Percentiles rank a stretch among this genome's conserved stretches.
These are phyloP conservation scores for Rhizopus delemar DNA, from an alignment of 371 early-diverging fungal species.

Conservation along the genomic window DNA sequence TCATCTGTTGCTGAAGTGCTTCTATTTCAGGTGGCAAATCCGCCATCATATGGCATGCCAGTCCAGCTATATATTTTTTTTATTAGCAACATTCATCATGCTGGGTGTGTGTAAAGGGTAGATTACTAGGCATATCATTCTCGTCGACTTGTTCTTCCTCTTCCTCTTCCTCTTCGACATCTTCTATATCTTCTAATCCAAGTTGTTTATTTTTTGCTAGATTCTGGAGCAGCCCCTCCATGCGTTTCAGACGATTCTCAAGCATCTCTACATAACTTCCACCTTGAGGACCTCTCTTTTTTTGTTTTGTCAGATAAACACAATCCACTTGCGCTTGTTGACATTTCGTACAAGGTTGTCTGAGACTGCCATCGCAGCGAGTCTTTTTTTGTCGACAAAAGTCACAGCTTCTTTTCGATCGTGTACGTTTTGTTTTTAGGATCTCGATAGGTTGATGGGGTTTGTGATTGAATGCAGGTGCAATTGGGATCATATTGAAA, in stretches of 20 bases:
- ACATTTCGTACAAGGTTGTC: slow-evolving; percentile 41
- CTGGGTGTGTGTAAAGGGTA: not conserved
- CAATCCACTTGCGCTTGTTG: slow-evolving; percentile 25
- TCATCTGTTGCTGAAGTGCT: slow-evolving; percentile 20
- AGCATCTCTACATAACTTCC: slow-evolving; percentile 37
- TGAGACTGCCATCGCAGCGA: slow-evolving; percentile 30
- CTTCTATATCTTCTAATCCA: not conserved
- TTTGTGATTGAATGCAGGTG: slow-evolving; percentile 9
- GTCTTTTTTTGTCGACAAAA: slow-evolving; percentile 29
- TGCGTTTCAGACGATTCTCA: slow-evolving; percentile 35
- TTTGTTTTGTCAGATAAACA: slow-evolving; percentile 35
- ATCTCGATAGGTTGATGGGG: not conserved
- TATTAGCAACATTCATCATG: no score
- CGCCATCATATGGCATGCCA: not conserved
- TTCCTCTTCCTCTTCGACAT: not conserved
- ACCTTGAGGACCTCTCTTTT: slow-evolving; percentile 36
- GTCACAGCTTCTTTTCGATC: slow-evolving; percentile 34
- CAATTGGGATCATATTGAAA: slow-evolving; percentile 24
- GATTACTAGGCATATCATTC: not conserved
- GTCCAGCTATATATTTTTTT: no score
- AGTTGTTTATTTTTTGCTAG: slow-evolving; percentile 5
- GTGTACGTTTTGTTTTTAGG: slow-evolving; percentile 14
- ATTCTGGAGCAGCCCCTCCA: slow-evolving; percentile 34
- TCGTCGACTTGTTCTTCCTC: not conserved
- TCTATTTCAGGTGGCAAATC: not conserved